Evolutionary conservation across 176 grass and related monocot genomes (phyloP), one percentile per base, ranked within the genome.

Genomic region (Themeda triandra): DNA sequence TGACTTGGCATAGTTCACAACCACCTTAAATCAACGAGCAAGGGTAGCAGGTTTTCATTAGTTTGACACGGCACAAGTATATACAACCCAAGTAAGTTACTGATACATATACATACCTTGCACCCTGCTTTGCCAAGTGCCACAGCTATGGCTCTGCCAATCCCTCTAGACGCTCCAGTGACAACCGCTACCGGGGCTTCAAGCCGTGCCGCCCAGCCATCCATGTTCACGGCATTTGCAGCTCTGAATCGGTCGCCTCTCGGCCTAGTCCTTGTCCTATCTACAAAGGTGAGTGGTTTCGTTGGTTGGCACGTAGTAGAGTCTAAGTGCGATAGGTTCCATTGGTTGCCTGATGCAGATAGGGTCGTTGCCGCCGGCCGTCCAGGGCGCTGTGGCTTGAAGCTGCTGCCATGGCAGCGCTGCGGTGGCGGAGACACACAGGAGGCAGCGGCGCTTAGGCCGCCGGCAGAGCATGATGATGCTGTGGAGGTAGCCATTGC

Each of bases 1-100:
- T 60, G 93, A 98, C 77, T 90, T 92, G 75, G 91, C 89, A 63
- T 98, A 98, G 83, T 98, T 98, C 63, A 98, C 85, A 41, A 98
- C 75, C 13, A 98, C 96, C 96, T 49, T 49, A 18, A 49, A 18
- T 18, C 46, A 18, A 49, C 14, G 5, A 49, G 18, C 46, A 49
- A 49, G 5, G 46, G 46, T 17, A 49, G 4, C 46, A 49, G 46
- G 46, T 49, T 49, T 18, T 49, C 46, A 18, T 14, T 49, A 49
- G 15, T 49, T 49, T 49, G 5, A 6, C 46, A 18, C 5, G n/a
- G n/a, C n/a, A 35, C 33, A 35, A 35, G 33, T 35, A 23, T 46
- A 51, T 1, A 24, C 2, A 62, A 27, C 24, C 24, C 56, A 24
- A 62, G 21, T 27, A 19, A 5, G 23, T 23, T 12, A 35, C 6